Evolutionary conservation across 225 moss, liverwort and hornwort genomes (phyloP).

Genomic region (Bryoerythrophyllum caledonicum): DNA sequence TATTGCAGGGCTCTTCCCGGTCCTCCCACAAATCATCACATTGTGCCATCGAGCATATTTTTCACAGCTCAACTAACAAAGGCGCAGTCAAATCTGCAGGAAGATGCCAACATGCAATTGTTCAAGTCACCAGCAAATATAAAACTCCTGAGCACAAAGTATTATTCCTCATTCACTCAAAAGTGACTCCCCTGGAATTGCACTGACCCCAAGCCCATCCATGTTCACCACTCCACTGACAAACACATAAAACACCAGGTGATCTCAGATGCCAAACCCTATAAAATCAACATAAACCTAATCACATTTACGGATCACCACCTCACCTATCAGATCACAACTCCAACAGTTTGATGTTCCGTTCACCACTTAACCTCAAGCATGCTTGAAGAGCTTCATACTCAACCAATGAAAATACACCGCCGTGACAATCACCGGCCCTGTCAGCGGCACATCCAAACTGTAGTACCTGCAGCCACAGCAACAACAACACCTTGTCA

Average conservation of each 20-base stretch:
- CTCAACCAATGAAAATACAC: conserved; percentile 94
- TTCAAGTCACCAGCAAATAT: neutral
- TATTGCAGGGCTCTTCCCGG: neutral
- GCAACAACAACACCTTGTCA: neutral
- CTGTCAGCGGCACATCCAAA: conserved; percentile 74
- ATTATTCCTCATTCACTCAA: neutral
- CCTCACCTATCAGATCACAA: too few relatives aligned
- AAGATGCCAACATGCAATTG: neutral
- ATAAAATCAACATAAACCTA: neutral
- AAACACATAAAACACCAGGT: neutral
- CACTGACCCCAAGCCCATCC: neutral
- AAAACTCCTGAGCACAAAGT: neutral
- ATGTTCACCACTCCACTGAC: neutral
- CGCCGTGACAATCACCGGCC: conserved; percentile 77
- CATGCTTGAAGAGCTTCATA: conserved; percentile 98
- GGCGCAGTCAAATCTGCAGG: conserved; percentile 15
- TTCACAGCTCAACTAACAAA: neutral
- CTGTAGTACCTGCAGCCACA: conserved; percentile 71
- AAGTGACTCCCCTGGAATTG: neutral
- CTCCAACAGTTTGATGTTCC: conserved; percentile 19
- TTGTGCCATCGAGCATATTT: neutral
- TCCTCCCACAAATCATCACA: neutral
- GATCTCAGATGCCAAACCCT: neutral
- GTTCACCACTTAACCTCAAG: conserved; percentile 51
- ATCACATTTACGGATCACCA: neutral